Base-by-base conservation (phyloP, 306 rosid species). In the Quercus dentata region DNA sequence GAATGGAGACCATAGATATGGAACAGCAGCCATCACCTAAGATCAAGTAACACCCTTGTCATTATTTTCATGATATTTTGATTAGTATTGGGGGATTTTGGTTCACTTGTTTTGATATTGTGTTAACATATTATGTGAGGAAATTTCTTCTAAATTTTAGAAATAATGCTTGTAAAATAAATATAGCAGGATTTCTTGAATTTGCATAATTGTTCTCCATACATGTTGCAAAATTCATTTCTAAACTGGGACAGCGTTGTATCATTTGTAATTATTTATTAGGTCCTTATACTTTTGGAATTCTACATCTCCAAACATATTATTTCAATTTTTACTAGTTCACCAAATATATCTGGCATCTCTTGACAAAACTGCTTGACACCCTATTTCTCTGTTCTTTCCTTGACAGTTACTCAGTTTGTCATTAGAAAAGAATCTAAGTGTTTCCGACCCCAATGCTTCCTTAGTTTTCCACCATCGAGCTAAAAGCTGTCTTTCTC, bases 11-110 rank as follows among this genome's bases (percentile, higher is more conserved):
- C 74, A 3, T 0, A 80, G 76, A 35, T 52, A 77, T 74, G 94
- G 96, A 76, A 92, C 75, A 33, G 23, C 76, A 71, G 88, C 82
- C 73, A 92, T 88, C 86, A 81, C 92, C 96, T 90, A 20, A 68
- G n/a, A 72, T 51, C 61, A 80, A 18, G 23, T 17, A 54, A 12
- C 25, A 18, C 46, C 54, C 11, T n/a, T n/a, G 57, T 12, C 11
- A 13, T 72, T 64, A 64, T 64, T 28, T 15, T 64, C 41, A 64
- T 30, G 68, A 17, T 5, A 27, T 25, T 6, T 27, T 62, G 64
- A 59, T 59, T 49, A 49, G 54, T 49, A 49, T 10, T 49, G 54
- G 5, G 54, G 54, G 54, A 49, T 59, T 59, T 58, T 4, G 12
- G 6, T 59, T 59, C 33, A 21, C 9, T 59, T 59, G 18, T 59